These are phyloP conservation scores for Amyloporia xantha DNA, from an alignment of 768 basidiomycete genomes.

Conservation along the genomic window DNA sequence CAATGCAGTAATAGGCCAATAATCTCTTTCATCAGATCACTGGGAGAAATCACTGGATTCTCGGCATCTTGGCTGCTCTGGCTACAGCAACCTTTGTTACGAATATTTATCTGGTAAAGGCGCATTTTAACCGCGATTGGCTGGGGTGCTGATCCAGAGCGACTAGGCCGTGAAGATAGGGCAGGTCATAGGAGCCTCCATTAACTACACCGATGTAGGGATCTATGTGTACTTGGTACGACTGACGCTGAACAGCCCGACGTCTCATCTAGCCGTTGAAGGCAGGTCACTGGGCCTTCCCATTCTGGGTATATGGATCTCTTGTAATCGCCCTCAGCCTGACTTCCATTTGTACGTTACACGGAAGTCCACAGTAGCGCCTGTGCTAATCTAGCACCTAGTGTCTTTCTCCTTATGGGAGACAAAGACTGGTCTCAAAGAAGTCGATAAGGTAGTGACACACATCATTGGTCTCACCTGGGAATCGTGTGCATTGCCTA, in stretches of 20 bases:
- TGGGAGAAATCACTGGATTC: conserved; percentile 30
- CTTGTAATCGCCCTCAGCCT: conserved; percentile 36
- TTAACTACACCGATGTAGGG: conserved; percentile 9
- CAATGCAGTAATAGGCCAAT: neutral
- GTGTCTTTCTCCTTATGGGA: conserved; percentile 38
- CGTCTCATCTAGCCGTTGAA: conserved; percentile 8
- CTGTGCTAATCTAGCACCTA: no score
- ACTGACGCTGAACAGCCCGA: no score
- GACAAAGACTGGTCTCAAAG: conserved; percentile 26
- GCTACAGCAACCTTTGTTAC: conserved; percentile 30
- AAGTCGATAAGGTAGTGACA: conserved; percentile 33
- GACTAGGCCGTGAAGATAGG: conserved; percentile 10
- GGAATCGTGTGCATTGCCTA: conserved; percentile 32
- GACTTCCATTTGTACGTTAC: conserved; percentile 31
- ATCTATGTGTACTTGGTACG: neutral
- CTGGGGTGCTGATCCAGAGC: neutral
- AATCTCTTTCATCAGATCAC: conserved; percentile 37
- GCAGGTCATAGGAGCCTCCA: conserved; percentile 2
- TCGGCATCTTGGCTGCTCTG: conserved; percentile 28
- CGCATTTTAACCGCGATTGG: neutral
- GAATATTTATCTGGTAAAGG: conserved; percentile 34
- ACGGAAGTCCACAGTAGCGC: no score
- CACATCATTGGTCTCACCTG: conserved; percentile 36
- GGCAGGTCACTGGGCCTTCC: conserved; percentile 14
- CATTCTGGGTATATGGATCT: conserved; percentile 11